Percentiles rank a stretch among this genome's conserved stretches.
Conservation (phyloP, 495 filamentous ascomycete species). For the Amphirosellinia nigrospora region DNA sequence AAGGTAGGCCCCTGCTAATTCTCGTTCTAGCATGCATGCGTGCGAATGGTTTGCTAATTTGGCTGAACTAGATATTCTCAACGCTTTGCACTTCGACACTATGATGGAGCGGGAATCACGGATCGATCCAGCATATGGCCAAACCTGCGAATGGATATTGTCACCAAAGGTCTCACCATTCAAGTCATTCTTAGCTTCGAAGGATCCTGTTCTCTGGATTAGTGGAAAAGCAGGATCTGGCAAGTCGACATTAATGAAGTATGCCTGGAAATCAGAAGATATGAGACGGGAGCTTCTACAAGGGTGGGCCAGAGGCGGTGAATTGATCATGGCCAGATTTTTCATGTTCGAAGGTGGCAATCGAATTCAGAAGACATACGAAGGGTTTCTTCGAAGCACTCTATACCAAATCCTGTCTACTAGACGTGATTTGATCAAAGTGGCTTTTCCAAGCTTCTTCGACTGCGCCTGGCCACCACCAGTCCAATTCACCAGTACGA, state of each 20-base stretch:
- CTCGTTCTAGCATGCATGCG: background rate
- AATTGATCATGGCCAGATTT: constrained; percentile 41
- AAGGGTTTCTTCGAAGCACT: constrained; percentile 47
- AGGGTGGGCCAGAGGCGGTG: constrained; percentile 31
- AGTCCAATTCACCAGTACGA: constrained; percentile 37
- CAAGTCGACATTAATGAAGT: constrained; percentile 47
- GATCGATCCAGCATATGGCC: constrained; percentile 39
- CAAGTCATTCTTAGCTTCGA: constrained; percentile 30
- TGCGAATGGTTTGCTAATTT: constrained; percentile 2
- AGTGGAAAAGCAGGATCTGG: constrained; percentile 44
- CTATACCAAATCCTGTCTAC: constrained; percentile 46
- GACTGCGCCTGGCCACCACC: constrained; percentile 37
- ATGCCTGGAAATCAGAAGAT: constrained; percentile 34
- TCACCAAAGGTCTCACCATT: constrained; percentile 34
- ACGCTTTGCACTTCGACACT: constrained; percentile 39
- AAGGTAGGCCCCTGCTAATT: constrained; percentile 32
- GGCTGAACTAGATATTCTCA: constrained; percentile 36
- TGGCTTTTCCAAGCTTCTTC: constrained; percentile 43
- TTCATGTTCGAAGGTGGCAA: constrained; percentile 53
- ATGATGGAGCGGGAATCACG: constrained; percentile 42
- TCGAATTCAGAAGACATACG: constrained; percentile 47
- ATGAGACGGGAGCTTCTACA: constrained; percentile 31
- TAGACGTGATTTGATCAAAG: constrained; percentile 36
- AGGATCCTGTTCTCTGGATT: constrained; percentile 40
- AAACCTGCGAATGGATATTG: constrained; percentile 42